Evolutionary conservation across 1,284 basidiomycete species (phyloP), one percentile per base, ranked within the genome.

Genomic region (Megacollybia platyphylla): DNA sequence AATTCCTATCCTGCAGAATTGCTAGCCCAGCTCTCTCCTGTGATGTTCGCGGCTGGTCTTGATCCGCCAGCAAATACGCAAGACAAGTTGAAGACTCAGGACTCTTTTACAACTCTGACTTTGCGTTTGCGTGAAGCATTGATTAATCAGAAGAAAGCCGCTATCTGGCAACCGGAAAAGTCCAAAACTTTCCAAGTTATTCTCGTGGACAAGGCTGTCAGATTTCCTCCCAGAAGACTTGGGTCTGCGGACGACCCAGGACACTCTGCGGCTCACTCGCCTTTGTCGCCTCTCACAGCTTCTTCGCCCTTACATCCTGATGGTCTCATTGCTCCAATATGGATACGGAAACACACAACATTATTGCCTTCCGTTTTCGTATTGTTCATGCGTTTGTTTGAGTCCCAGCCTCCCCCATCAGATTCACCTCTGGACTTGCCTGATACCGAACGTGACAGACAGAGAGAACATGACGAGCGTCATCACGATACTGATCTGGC

Each of bases 261-360:
- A 48, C 71, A 73, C 49, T 54, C 73, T 4, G 58, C 67, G 27
- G 59, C 73, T 9, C 88, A 91, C 58, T 97, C 92, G 0, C 91
- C 91, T 0, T 69, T 97, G 6, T 96, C 89, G 0, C 94, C 94
- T 0, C 63, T 96, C 20, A 88, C 87, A 0, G 81, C 86, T 0
- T 73, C 81, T 1, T 93, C 90, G 0, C 93, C 94, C 0, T 67
- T 96, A 10, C 76, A 89, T 57, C 94, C 94, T 0, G 94, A 98
- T 57, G 94, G 94, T 0, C 65, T 98, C 39, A 88, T 98, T 45
- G 90, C 93, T 1, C 94, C 93, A 0, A 89, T 97, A 52, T 98
- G 94, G 94, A 79, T 97, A 11, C 73, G 92, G 38, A 98, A 97
- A 61, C 93, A 97, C 55, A 86, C 88, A 0, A 80, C 89, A 6